A percentile compares a stretch with the other conserved stretches of the same genome.
phyloP scores from a whole-genome alignment of 768 basidiomycete species.

The Boletus bicolor region DNA sequence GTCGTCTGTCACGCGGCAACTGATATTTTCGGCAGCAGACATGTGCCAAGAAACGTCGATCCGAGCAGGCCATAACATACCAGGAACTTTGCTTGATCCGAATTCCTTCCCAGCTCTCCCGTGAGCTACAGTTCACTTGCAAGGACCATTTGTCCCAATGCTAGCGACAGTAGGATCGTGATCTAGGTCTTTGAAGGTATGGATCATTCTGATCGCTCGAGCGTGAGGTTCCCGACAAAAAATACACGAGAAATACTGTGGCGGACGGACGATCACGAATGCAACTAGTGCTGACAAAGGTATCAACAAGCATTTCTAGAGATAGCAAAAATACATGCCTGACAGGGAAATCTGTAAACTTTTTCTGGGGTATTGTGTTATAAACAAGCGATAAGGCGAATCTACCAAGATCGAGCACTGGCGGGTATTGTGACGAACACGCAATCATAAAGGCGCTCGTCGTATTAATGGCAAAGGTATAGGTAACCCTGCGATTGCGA shows the following conservation, averaged over 20 bases:
- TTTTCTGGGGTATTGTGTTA: background rate
- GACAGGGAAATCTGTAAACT: background rate
- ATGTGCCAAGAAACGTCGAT: background rate
- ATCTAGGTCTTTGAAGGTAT: background rate
- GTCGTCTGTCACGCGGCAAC: conserved; percentile 5
- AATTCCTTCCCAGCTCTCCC: background rate
- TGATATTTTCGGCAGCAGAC: conserved; percentile 2
- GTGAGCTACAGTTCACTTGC: background rate
- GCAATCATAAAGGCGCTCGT: background rate
- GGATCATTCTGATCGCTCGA: background rate
- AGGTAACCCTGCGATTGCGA: background rate
- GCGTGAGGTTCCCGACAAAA: background rate
- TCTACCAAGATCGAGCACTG: background rate
- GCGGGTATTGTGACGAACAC: background rate
- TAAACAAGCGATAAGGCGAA: conserved; percentile 3
- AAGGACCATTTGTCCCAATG: background rate
- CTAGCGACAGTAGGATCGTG: too few relatives aligned
- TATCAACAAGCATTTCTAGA: background rate
- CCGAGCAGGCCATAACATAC: background rate
- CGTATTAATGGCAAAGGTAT: background rate
- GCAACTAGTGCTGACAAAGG: background rate
- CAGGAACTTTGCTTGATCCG: background rate
- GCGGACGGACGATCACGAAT: background rate
- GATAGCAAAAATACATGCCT: conserved; percentile 23
- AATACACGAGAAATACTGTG: background rate